Evolutionary conservation across 208 protist species (phyloP).

Genomic region (Crithidia expoeki): DNA sequence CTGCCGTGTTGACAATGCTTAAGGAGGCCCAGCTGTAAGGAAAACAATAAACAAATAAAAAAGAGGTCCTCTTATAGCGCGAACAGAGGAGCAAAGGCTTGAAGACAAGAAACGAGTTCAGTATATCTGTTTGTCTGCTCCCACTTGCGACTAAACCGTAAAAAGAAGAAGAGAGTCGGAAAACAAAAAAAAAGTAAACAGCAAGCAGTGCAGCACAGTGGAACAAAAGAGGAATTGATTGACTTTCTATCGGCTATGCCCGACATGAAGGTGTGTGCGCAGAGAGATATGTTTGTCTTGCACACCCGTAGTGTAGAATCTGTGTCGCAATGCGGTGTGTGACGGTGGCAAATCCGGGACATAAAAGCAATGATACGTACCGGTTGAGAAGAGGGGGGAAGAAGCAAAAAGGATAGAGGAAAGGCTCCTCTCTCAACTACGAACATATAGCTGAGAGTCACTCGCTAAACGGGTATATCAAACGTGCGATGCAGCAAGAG

Average conservation of each 20-base stretch:
- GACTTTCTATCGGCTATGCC: no score
- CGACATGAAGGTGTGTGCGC: background rate
- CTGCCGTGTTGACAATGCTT: background rate
- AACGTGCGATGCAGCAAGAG: no score
- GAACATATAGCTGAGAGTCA: no score
- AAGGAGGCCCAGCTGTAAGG: no score
- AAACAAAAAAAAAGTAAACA: background rate
- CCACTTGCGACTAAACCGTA: background rate
- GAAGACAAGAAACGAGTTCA: background rate
- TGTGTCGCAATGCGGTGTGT: slow-evolving; percentile 12
- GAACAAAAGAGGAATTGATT: background rate
- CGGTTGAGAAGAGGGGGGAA: no score
- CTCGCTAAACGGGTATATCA: no score
- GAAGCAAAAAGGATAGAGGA: no score
- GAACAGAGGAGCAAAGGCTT: background rate
- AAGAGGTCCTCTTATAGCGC: background rate
- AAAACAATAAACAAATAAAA: background rate
- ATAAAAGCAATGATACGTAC: no score
- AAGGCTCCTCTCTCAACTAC: no score
- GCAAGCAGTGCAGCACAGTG: background rate
- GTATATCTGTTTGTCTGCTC: background rate
- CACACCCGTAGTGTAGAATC: background rate
- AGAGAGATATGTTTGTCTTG: background rate
- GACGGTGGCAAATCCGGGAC: background rate
- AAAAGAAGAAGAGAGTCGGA: background rate